Base-by-base conservation (phyloP, 805 yeast species). In the Candida ipomoeae region DNA sequence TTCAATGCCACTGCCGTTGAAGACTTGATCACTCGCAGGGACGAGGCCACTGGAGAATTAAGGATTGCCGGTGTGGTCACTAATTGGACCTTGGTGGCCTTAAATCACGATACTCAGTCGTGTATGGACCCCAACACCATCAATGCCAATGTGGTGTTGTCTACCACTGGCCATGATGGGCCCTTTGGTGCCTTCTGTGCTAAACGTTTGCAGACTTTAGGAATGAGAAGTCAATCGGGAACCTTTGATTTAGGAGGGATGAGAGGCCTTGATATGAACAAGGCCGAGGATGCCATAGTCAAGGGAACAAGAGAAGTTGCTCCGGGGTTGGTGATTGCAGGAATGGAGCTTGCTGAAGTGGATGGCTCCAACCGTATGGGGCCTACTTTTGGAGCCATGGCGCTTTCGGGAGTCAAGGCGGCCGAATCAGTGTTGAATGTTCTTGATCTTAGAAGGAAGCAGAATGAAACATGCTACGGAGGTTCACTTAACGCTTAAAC, bases 91-190 rank as follows among this genome's bases (percentile, higher is more conserved):
- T 73, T 85, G 60, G 91, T 85, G 21, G 73, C 89, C 3, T 75
- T 83, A 78, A 83, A 84, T 66, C 91, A 85, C 62, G 87, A 83
- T 63, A 80, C 81, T 49, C 91, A 85, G 67, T 81, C 86, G 13
- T 85, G 91, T 66, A 85, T 85, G 90, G 91, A 85, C 64, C 90
- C 91, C 45, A 84, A 85, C 71, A 85, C 89, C 53, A 83, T 85
- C 73, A 85, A 85, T 61, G 73, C 75, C 53, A 65, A 73, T 63
- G 81, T 86, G 49, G 81, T 85, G 50, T 72, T 86, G 51, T 84
- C 89, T 14, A 81, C 89, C 55, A 81, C 89, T 32, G 92, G 91
- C 52, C 91, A 85, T 63, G 92, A 85, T 64, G 91, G 92, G 61
- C 90, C 89, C 47, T 83, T 85, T 69, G 91, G 91, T 52, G 90